These are phyloP conservation scores for Lepiota venenata DNA, from an alignment of 768 basidiomycete species.

Conservation along the genomic window DNA sequence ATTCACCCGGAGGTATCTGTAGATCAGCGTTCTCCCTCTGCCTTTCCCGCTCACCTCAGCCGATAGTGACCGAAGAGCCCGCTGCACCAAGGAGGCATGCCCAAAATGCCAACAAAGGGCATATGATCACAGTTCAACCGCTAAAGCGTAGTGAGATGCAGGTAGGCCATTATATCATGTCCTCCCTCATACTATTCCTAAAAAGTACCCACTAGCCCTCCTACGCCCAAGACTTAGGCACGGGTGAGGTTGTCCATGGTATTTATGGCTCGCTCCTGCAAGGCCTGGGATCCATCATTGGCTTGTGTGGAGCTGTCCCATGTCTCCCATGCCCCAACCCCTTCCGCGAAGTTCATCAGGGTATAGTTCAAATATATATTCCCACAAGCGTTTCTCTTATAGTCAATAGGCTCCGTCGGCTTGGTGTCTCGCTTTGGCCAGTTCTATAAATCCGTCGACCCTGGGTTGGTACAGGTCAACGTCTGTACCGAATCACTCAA, in stretches of 20 bases:
- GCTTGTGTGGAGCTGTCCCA: constrained; percentile 72
- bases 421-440: constrained; percentile 92
- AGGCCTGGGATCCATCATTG: constrained; percentile 61
- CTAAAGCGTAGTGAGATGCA: constrained; percentile 87
- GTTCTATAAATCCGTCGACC: constrained; percentile 95
- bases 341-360: constrained; percentile 83
- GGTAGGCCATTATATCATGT: constrained; percentile 33
- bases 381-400: constrained; percentile 19
- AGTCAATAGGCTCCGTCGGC: constrained; percentile 71
- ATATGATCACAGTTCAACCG: constrained; percentile 80
- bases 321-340: constrained; percentile 86
- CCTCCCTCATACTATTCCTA: background rate
- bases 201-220: constrained; percentile 55
- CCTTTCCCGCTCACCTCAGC: constrained; percentile 14
- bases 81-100: constrained; percentile 28
- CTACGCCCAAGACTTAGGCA: constrained; percentile 88
- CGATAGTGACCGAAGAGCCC: constrained; percentile 63
- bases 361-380: constrained; percentile 28
- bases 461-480: constrained; percentile 88
- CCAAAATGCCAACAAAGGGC: constrained; percentile 22
- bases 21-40: constrained; percentile 3
- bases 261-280: constrained; percentile 82
- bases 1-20: constrained; percentile 58
- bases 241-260: constrained; percentile 75
- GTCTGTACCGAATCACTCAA: constrained; percentile 89